Evolutionary conservation across 2,329 filamentous ascomycete species (phyloP), one percentile per base, ranked within the genome.

Genomic region (Aspergillus uvarum): DNA sequence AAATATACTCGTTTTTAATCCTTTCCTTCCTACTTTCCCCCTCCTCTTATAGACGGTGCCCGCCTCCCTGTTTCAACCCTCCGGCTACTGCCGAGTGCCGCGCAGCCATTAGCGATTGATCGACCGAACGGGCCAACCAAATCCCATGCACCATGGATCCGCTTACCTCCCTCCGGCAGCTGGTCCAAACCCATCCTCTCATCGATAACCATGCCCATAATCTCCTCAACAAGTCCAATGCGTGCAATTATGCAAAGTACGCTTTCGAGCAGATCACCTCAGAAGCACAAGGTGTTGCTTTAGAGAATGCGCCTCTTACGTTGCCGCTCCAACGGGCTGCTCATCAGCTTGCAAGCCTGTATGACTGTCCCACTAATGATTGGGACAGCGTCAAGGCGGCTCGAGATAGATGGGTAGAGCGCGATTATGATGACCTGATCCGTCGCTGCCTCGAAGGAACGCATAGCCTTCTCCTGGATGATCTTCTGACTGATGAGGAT

Each of bases 401-500:
- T 57, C 77, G 83, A 54, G 68, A 77, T 29, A 76, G 80, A 62
- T 78, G 78, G 69, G 72, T 85, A 8, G 70, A 79, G 26, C 74
- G 76, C 21, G 77, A 83, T 60, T 82, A 84, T 58, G 78, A 85
- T 5, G 81, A 75, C 2, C 86, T 92, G 80, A 80, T 85, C 11
- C 80, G 77, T 49, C 81, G 80, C 63, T 95, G 90, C 67, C 81
- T 96, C 4, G 75, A 84, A 12, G 90, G 90, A 1, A 89, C 91
- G 29, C 87, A 93, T 71, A 85, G 84, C 1, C 80, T 94, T 11
- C 80, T 96, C 1, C 82, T 96, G n/a, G 91, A 95, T 66, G 91
- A 95, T 74, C 88, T 90, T 0, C 76, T 94, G 7, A 82, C 84
- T 55, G 77, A 80, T 14, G 77, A 79, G 2, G 81, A 83, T 7